Conservation (phyloP, 2,329 filamentous ascomycete genomes). For the Pseudogymnoascus sp. region DNA sequence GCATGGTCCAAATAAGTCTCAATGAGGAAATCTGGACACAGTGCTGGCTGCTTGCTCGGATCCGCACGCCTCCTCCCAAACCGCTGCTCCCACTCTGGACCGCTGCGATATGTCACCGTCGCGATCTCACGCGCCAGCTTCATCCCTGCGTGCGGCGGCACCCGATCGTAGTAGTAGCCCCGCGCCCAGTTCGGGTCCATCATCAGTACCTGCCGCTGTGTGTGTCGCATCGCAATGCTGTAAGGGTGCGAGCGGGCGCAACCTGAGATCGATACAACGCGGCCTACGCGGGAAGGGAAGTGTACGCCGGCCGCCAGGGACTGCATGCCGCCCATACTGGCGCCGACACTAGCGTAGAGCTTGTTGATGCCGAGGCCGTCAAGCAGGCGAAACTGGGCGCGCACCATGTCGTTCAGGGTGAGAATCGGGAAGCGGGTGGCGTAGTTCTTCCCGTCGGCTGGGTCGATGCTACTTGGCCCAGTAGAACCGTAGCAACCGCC, state of each 20-base stretch:
- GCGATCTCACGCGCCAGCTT: slow-evolving; percentile 96
- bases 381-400: slow-evolving; percentile 84
- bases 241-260: slow-evolving; percentile 94
- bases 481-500: slow-evolving; percentile 96
- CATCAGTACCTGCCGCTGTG: slow-evolving; percentile 95
- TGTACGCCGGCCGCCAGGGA: slow-evolving; percentile 79
- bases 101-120: slow-evolving; percentile 92
- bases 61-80: slow-evolving; percentile 87
- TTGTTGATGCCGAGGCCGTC: slow-evolving; percentile 69
- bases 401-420: slow-evolving; percentile 95
- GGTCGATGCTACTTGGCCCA: slow-evolving; percentile 80
- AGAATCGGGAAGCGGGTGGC: slow-evolving; percentile 93
- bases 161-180: slow-evolving; percentile 81
- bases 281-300: slow-evolving; percentile 73
- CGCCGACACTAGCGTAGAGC: slow-evolving; percentile 86
- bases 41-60: slow-evolving; percentile 72
- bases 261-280: slow-evolving; percentile 82
- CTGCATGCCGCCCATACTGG: slow-evolving; percentile 98
- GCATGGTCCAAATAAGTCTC: slow-evolving; percentile 98
- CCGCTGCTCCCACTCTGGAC: slow-evolving; percentile 93
- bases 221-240: slow-evolving; percentile 97
- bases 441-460: slow-evolving; percentile 79
- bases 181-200: slow-evolving; percentile 97
- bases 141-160: slow-evolving; percentile 94
- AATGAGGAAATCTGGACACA: slow-evolving; percentile 97